Conservation (phyloP, 371 early-diverging fungal genomes). For the Apophysomyces trapeziformis region DNA sequence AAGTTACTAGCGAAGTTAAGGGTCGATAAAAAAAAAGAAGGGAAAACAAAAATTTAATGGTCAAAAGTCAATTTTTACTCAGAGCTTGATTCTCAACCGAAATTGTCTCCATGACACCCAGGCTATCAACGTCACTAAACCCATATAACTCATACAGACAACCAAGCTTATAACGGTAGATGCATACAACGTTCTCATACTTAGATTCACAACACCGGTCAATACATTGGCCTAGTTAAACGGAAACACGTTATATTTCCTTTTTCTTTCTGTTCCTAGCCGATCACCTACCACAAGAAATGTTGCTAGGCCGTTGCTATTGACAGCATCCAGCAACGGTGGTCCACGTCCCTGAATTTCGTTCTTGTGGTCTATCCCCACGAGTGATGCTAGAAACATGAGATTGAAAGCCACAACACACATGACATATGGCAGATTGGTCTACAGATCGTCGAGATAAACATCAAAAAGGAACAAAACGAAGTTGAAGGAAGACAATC, state of each 20-base stretch:
- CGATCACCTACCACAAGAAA: conserved; percentile 73
- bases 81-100: conserved; percentile 12
- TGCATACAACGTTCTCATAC: conserved; percentile 29
- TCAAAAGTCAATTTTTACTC: background rate
- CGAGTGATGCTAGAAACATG: conserved; percentile 54
- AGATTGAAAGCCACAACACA: conserved; percentile 77
- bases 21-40: conserved; percentile 8
- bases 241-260: background rate
- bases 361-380: conserved; percentile 54
- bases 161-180: conserved; percentile 16
- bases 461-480: background rate
- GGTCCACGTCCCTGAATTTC: conserved; percentile 45
- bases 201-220: conserved; percentile 27
- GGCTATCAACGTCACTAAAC: conserved; percentile 17
- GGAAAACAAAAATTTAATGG: conserved; percentile 8
- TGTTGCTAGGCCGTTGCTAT: conserved; percentile 78
- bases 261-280: background rate
- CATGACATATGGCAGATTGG: conserved; percentile 77
- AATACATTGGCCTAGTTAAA: conserved; percentile 26
- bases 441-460: conserved; percentile 35
- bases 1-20: conserved; percentile 7
- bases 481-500: background rate
- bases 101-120: conserved; percentile 25
- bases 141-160: conserved; percentile 22
- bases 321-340: conserved; percentile 69